A percentile compares a stretch with the other conserved stretches of the same genome.
Conservation (phyloP, 495 filamentous ascomycete genomes). For the Podospora pseudoanserina region DNA sequence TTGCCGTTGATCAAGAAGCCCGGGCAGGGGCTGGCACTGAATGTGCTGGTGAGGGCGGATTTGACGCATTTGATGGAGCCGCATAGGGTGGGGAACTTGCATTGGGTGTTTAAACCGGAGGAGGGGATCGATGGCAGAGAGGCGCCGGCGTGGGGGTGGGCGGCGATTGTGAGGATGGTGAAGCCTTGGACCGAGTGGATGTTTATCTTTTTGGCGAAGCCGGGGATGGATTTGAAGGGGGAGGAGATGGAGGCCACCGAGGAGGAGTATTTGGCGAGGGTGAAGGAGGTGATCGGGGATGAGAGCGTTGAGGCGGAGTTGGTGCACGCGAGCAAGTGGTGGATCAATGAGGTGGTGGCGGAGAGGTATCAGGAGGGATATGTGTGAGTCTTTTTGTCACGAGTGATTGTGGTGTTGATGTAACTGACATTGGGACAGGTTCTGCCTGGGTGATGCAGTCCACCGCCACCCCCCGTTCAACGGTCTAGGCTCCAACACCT, state of each 20-base stretch:
- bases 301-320: conserved; percentile 35
- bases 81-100: conserved; percentile 52
- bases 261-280: conserved; percentile 38
- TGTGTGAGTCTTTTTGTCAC: conserved; percentile 15
- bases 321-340: conserved; percentile 39
- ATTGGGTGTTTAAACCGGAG: conserved; percentile 48
- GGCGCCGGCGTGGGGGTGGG: conserved; percentile 28
- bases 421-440: conserved; percentile 13
- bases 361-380: conserved; percentile 39
- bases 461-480: conserved; percentile 49
- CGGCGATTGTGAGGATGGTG: conserved; percentile 41
- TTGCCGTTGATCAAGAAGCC: conserved; percentile 50
- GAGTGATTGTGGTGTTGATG: background rate
- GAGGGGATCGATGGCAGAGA: conserved; percentile 22
- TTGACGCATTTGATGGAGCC: conserved; percentile 45
- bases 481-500: conserved; percentile 48
- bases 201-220: conserved; percentile 40
- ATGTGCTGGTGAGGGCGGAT: conserved; percentile 52
- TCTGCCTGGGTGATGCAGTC: conserved; percentile 47
- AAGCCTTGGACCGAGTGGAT: conserved; percentile 47
- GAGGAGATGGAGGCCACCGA: conserved; percentile 22
- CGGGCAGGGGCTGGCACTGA: conserved; percentile 52
- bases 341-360: conserved; percentile 43
- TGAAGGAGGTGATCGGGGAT: conserved; percentile 52
- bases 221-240: conserved; percentile 27